Conservation (phyloP, 805 yeast species). For the Candida vartiovaarae region DNA sequence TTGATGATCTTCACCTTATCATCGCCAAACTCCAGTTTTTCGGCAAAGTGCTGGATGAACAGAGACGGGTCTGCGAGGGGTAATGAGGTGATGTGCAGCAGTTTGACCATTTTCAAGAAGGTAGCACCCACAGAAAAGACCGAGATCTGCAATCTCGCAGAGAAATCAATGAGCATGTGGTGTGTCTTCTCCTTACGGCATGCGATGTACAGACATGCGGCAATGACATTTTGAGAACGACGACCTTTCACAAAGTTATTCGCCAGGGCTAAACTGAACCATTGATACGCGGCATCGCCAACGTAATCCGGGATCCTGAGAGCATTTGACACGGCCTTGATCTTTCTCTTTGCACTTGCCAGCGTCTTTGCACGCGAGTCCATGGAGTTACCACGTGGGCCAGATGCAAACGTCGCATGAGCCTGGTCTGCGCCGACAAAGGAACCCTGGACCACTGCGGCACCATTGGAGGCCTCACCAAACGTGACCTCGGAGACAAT, state of each 20-base stretch:
- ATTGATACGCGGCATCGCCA: constrained; percentile 78
- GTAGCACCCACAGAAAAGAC: constrained; percentile 96
- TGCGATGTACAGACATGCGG: constrained; percentile 91
- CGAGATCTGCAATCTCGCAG: constrained; percentile 81
- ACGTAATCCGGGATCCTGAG: constrained; percentile 77
- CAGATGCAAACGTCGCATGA: constrained; percentile 59
- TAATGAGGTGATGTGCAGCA: constrained; percentile 63
- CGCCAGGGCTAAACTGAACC: constrained; percentile 83
- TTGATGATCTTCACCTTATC: constrained; percentile 66
- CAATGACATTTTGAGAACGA: constrained; percentile 88
- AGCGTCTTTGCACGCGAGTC: constrained; percentile 89
- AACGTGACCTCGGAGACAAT: constrained; percentile 94
- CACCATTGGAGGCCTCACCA: constrained; percentile 88
- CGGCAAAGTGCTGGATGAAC: constrained; percentile 91
- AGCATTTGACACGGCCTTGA: constrained; percentile 73
- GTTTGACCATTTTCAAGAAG: constrained; percentile 85
- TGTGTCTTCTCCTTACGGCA: constrained; percentile 88
- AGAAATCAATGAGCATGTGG: constrained; percentile 94
- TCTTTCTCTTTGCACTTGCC: constrained; percentile 72
- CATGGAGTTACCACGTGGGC: constrained; percentile 61
- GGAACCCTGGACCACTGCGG: constrained; percentile 93
- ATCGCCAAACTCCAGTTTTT: constrained; percentile 73
- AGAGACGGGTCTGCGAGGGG: constrained; percentile 94
- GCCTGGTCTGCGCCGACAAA: constrained; percentile 85
- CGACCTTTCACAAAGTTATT: constrained; percentile 96